Percentiles rank a stretch among this genome's conserved stretches.
Conservation (phyloP, 2,329 filamentous ascomycete species). For the Penicillium freii region DNA sequence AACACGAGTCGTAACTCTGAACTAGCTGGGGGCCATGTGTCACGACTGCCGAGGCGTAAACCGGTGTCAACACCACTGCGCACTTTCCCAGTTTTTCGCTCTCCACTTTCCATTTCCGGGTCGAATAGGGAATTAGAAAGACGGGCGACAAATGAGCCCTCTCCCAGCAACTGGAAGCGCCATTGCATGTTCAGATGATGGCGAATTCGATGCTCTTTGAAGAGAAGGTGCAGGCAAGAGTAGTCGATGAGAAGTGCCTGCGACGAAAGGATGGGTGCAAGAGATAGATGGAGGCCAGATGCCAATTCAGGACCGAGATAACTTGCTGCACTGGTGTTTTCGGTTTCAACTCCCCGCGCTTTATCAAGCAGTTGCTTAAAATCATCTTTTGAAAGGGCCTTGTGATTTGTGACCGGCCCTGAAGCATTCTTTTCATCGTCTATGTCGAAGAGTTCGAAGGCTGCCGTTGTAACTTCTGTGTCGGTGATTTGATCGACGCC, state of each 20-base stretch:
- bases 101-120: slow-evolving; percentile 74
- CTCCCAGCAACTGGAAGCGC: slow-evolving; percentile 79
- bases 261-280: slow-evolving; percentile 68
- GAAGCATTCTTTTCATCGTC: slow-evolving; percentile 29
- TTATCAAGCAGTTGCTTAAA: slow-evolving; percentile 32
- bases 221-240: slow-evolving; percentile 73
- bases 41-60: slow-evolving; percentile 73
- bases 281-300: slow-evolving; percentile 64
- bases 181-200: slow-evolving; percentile 72
- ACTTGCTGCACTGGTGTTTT: slow-evolving; percentile 10
- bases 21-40: slow-evolving; percentile 89
- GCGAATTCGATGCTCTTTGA: slow-evolving; percentile 68
- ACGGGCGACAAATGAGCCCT: slow-evolving; percentile 76
- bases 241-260: slow-evolving; percentile 77
- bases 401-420: slow-evolving; percentile 24
- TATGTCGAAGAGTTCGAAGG: slow-evolving; percentile 39
- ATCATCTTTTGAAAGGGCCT: slow-evolving; percentile 28
- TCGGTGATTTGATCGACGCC: neutral
- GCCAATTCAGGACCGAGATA: slow-evolving; percentile 43
- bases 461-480: slow-evolving; percentile 15
- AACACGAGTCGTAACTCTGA: slow-evolving; percentile 88
- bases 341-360: slow-evolving; percentile 20
- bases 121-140: slow-evolving; percentile 83
- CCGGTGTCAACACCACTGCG: slow-evolving; percentile 73
- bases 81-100: slow-evolving; percentile 67